Evolutionary conservation across 805 yeast species (phyloP), one percentile per base, ranked within the genome.

Genomic region (Metschnikowia cerradonensis): DNA sequence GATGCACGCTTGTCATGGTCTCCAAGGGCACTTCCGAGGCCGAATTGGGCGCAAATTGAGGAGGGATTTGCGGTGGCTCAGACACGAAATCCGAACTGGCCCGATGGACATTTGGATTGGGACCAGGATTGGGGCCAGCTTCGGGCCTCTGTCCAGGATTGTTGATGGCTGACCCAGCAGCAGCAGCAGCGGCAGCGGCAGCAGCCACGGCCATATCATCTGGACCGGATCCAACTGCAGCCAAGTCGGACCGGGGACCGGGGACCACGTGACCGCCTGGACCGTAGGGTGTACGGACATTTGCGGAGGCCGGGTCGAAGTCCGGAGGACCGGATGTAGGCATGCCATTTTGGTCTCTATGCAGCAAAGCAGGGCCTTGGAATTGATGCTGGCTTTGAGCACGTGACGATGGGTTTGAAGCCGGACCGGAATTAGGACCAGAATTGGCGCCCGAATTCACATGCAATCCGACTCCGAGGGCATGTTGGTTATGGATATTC

Each of bases 1-100:
- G 75, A 35, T 72, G 70, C 2, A 61, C 49, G 31, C 72, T 64
- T 6, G 58, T 48, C 26, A 73, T 50, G 6, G 61, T 56, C 32
- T 58, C 61, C 50, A 64, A 50, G 0, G 66, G 63, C 4, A 73
- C 52, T 36, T 60, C 57, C 22, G 51, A 56, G 44, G 64, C 52
- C 2, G 57, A 37, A 26, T 55, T 60, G 3, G 57, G 59, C 13
- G 57, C 57, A 20, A 56, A 58, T 7, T 53, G 47, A 7, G 55
- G 48, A 33, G 61, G 60, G 4, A 58, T 32, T 17, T 41, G 51
- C 17, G 51, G 38, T 7, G 47, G 41, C 23, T 56, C 60, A 32
- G 36, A 14, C 3, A 34, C n/a, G 4, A 44, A 44, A 10, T 49
- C 15, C 20, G 47, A n/a, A 17, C 22, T 17, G 23, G 35, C 4